phyloP scores from a whole-genome alignment of 225 moss, liverwort and hornwort species.

The Marchantia paleacea region DNA sequence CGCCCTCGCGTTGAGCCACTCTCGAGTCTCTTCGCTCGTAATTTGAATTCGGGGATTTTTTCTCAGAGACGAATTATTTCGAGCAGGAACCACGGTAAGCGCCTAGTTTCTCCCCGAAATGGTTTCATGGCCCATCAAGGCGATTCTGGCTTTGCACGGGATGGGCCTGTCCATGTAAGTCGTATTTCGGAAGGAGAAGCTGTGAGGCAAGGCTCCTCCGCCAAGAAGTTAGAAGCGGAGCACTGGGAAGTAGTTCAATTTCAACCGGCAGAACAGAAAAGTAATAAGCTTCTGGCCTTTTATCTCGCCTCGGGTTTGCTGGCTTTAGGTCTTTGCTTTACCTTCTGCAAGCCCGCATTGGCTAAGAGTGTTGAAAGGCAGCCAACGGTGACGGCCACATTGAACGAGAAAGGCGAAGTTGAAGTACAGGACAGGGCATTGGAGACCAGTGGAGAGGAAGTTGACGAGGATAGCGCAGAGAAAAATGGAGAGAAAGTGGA shows the following conservation, averaged over 20 bases:
- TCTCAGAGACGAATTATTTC: background rate
- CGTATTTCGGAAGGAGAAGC: background rate
- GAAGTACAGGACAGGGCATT: slow-evolving; percentile 20
- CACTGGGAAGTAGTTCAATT: background rate
- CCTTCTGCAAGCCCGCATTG: slow-evolving; percentile 56
- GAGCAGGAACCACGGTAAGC: background rate
- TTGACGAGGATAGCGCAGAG: slow-evolving; percentile 7
- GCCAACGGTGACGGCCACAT: slow-evolving; percentile 38
- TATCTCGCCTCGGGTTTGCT: slow-evolving; percentile 43
- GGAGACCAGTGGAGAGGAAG: slow-evolving; percentile 3
- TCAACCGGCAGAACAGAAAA: background rate
- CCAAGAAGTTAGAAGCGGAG: background rate
- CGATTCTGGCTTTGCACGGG: background rate
- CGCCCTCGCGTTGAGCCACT: background rate
- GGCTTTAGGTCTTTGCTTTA: slow-evolving; percentile 50
- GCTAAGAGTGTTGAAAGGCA: slow-evolving; percentile 44
- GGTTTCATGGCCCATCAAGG: background rate
- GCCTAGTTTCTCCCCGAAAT: background rate
- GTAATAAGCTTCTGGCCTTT: background rate
- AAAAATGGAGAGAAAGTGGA: slow-evolving; percentile 17
- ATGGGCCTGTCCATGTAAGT: background rate
- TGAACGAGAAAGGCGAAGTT: slow-evolving; percentile 32
- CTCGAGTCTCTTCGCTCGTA: background rate
- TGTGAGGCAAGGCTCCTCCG: background rate
- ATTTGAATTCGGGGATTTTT: background rate